These are phyloP conservation scores for Sporisorium iseilematis-ciliati DNA, from an alignment of 1,284 basidiomycete genomes.

Conservation along the genomic window DNA sequence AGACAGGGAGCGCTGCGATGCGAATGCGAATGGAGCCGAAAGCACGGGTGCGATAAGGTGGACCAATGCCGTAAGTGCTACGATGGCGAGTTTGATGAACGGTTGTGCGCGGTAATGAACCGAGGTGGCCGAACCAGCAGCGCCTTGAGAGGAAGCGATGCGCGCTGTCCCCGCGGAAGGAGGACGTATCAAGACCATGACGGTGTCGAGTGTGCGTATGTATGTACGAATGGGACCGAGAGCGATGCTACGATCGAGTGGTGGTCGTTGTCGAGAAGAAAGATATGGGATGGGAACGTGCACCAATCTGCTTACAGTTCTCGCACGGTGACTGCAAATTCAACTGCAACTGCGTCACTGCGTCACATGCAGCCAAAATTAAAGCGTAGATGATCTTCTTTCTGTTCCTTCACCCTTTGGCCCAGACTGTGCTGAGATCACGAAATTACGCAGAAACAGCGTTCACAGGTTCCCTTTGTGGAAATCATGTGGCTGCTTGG, in stretches of 20 bases:
- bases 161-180: constrained; percentile 9
- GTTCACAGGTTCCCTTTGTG: not conserved
- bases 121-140: constrained; percentile 10
- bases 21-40: constrained; percentile 21
- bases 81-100: constrained; percentile 45
- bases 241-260: not conserved
- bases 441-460: not conserved
- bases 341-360: too few relatives aligned
- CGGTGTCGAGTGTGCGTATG: not conserved
- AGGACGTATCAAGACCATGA: constrained; percentile 14
- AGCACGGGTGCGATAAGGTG: constrained; percentile 47
- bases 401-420: too few relatives aligned
- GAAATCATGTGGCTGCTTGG: not conserved
- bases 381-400: too few relatives aligned
- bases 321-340: too few relatives aligned
- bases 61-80: constrained; percentile 40
- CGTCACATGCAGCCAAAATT: too few relatives aligned
- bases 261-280: constrained; percentile 3
- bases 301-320: too few relatives aligned
- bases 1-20: constrained; percentile 1
- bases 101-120: constrained; percentile 42
- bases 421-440: not conserved
- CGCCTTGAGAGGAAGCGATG: not conserved
- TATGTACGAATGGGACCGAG: not conserved
- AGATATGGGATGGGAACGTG: not conserved